Evolutionary conservation across 495 filamentous ascomycete genomes (phyloP).

Genomic region (Talaromyces liani): DNA sequence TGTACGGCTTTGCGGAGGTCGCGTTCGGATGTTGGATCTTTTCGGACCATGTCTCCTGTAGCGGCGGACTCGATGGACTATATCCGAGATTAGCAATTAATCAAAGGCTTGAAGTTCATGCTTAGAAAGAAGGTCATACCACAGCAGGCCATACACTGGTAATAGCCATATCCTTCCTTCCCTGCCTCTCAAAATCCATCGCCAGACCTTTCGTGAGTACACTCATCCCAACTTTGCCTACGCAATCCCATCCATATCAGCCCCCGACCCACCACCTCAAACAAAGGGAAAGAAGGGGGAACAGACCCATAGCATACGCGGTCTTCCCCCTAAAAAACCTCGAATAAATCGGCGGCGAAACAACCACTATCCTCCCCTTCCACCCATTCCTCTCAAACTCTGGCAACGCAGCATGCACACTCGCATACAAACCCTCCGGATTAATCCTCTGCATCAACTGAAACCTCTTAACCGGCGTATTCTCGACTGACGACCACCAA

Average conservation of each 20-base stretch:
- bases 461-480: conserved; percentile 72
- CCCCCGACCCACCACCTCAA: too few species aligned
- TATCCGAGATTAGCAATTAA: neutral
- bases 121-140: conserved; percentile 30
- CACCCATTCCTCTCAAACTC: conserved; percentile 45
- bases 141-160: conserved; percentile 77
- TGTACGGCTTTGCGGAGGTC: conserved; percentile 57
- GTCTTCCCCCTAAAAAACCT: conserved; percentile 83
- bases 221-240: conserved; percentile 72
- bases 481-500: conserved; percentile 71
- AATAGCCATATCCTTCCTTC: conserved; percentile 60
- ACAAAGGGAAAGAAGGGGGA: too few species aligned
- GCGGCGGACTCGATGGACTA: conserved; percentile 68
- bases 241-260: neutral
- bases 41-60: conserved; percentile 43
- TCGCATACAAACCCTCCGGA: conserved; percentile 56
- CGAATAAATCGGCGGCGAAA: conserved; percentile 78
- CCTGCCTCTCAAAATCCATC: conserved; percentile 73
- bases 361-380: conserved; percentile 65
- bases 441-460: conserved; percentile 79
- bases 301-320: conserved; percentile 62
- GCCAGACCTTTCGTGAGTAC: conserved; percentile 73
- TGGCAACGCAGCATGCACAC: conserved; percentile 59
- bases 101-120: neutral
- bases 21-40: conserved; percentile 35